Percentiles rank a stretch among this genome's conserved stretches.
phyloP scores from a whole-genome alignment of 306 rosid species.

The Acacia acuminata region DNA sequence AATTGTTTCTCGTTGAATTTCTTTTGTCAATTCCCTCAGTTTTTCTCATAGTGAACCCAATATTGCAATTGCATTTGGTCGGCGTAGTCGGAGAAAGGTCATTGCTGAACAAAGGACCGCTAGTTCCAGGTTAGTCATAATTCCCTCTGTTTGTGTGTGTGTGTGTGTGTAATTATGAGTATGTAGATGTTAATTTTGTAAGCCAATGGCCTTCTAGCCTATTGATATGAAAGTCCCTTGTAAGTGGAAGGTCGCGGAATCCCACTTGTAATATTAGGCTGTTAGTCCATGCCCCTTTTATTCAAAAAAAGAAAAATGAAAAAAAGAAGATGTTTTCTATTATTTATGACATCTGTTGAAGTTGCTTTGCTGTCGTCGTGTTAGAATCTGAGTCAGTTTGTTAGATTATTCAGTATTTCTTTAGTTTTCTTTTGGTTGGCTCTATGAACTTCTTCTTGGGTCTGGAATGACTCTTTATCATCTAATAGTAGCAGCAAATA shows the following conservation, averaged over 20 bases:
- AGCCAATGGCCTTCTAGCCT: no score
- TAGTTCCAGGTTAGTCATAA: conserved; percentile 82
- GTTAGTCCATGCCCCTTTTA: no score
- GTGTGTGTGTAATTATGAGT: conserved; percentile 21
- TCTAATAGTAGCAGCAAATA: neutral
- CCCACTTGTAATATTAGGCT: no score
- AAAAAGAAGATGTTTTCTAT: neutral
- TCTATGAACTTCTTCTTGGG: conserved; percentile 16
- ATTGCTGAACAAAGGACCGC: conserved; percentile 98
- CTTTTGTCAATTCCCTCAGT: conserved; percentile 66
- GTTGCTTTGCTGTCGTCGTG: conserved; percentile 4
- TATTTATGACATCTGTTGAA: conserved; percentile 13
- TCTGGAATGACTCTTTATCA: conserved; percentile 8
- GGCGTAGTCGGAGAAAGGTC: conserved; percentile 87
- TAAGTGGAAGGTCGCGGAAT: no score
- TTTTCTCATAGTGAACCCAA: conserved; percentile 98
- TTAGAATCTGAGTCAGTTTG: conserved; percentile 5
- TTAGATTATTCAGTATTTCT: neutral
- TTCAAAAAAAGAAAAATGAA: no score
- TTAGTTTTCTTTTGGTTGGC: conserved; percentile 19
- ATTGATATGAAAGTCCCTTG: no score
- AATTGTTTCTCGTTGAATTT: conserved; percentile 45
- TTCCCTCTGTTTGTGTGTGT: no score
- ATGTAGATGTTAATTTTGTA: conserved; percentile 20
- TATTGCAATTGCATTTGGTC: conserved; percentile 94